Conservation (phyloP, 805 yeast species). For the Allodekkera sacchari region DNA sequence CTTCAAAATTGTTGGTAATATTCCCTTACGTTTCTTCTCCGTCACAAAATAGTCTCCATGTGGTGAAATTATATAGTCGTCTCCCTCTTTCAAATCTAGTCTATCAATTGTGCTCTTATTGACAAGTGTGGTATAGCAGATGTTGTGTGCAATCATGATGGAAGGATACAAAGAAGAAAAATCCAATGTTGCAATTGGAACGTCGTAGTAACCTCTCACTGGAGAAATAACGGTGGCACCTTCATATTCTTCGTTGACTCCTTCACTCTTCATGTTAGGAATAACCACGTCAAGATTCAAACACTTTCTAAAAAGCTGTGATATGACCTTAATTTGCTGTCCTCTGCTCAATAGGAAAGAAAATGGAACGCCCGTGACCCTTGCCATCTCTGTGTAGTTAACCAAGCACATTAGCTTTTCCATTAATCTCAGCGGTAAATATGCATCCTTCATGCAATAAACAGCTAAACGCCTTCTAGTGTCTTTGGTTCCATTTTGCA, state of each 20-base stretch:
- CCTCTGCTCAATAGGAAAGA: conserved; percentile 85
- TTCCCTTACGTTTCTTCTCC: conserved; percentile 61
- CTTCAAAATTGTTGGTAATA: conserved; percentile 83
- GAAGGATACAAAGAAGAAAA: conserved; percentile 96
- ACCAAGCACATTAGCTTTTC: conserved; percentile 95
- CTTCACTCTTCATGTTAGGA: conserved; percentile 81
- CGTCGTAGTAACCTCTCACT: conserved; percentile 87
- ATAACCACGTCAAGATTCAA: conserved; percentile 76
- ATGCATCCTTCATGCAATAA: conserved; percentile 94
- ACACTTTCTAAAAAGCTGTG: conserved; percentile 92
- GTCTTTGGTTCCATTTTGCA: conserved; percentile 87
- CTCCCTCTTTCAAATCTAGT: conserved; percentile 52
- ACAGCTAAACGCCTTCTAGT: conserved; percentile 94
- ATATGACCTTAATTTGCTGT: conserved; percentile 94
- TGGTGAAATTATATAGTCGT: conserved; percentile 82
- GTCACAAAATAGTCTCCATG: conserved; percentile 89
- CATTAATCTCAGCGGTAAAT: conserved; percentile 74
- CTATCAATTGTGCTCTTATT: conserved; percentile 61
- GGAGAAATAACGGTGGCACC: conserved; percentile 99
- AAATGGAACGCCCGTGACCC: conserved; percentile 98
- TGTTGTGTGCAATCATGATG: conserved; percentile 97
- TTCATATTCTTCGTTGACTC: conserved; percentile 86
- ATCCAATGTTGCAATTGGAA: conserved; percentile 96
- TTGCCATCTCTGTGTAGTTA: conserved; percentile 97
- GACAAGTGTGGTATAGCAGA: conserved; percentile 87